Evolutionary conservation across 176 grass and related monocot genomes (phyloP).

Genomic region (Triticum timopheevii): DNA sequence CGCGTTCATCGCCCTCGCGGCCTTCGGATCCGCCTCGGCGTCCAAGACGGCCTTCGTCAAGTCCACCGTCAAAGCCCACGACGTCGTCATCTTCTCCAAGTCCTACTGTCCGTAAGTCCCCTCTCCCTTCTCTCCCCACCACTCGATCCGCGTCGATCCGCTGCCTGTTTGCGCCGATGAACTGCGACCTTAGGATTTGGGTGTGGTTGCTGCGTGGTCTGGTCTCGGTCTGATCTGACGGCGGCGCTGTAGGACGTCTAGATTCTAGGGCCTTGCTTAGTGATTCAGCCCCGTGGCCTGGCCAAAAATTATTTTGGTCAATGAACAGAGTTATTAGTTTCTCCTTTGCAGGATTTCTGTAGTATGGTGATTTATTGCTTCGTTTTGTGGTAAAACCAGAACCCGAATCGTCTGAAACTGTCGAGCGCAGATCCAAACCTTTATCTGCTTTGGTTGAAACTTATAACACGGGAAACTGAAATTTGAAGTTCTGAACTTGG

Average conservation of each 20-base stretch:
- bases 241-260: background rate
- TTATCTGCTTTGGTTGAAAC: too few species aligned
- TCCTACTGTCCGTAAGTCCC: constrained; percentile 63
- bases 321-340: background rate
- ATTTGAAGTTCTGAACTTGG: background rate
- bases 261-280: background rate
- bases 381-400: too few species aligned
- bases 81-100: constrained; percentile 82
- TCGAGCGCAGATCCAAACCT: too few species aligned
- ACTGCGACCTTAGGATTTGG: background rate
- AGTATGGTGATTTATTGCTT: background rate
- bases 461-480: too few species aligned
- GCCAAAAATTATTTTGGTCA: background rate
- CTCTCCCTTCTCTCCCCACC: background rate
- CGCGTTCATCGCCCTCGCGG: constrained; percentile 39
- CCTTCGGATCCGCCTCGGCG: constrained; percentile 43
- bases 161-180: background rate
- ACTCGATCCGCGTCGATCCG: background rate
- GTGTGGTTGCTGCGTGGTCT: background rate
- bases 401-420: too few species aligned
- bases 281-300: background rate
- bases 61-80: constrained; percentile 59
- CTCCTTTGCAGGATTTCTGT: too few species aligned
- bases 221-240: background rate
- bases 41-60: constrained; percentile 60